Evolutionary conservation across 2,329 filamentous ascomycete species (phyloP).

Genomic region (Amylocarpus encephaloides): DNA sequence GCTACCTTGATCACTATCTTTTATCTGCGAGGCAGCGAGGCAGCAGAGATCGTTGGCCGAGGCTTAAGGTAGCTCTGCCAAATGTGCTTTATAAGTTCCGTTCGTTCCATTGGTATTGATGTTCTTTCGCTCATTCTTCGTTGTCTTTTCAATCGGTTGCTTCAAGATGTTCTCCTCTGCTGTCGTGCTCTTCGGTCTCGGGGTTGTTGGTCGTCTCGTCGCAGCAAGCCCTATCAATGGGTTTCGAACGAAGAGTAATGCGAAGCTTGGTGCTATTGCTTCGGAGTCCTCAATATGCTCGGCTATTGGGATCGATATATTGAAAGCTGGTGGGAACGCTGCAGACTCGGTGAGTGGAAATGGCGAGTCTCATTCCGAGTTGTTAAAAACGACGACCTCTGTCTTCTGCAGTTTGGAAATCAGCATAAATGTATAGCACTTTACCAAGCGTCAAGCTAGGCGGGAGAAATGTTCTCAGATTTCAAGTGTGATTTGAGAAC

Average conservation of each 20-base stretch:
- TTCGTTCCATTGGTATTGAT: not conserved
- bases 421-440: no score
- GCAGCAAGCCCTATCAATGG: not conserved
- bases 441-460: no score
- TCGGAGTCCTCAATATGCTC: slow-evolving; percentile 66
- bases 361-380: not conserved
- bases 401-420: no score
- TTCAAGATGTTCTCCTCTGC: slow-evolving; percentile 1
- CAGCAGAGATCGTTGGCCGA: no score
- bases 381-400: not conserved
- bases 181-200: slow-evolving; percentile 3
- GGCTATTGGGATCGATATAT: slow-evolving; percentile 57
- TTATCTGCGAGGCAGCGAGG: no score
- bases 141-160: not conserved
- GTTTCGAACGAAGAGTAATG: not conserved
- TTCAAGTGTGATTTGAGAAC: no score
- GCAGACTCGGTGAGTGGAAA: slow-evolving; percentile 40
- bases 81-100: not conserved
- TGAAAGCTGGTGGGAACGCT: slow-evolving; percentile 52
- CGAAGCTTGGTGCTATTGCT: slow-evolving; percentile 56
- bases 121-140: not conserved
- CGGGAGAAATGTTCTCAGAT: no score
- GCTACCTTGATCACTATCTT: no score
- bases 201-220: not conserved
- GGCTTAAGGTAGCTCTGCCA: not conserved